Evolutionary conservation across 305 asterid species (phyloP), one percentile per base, ranked within the genome.

Genomic region (Ilex paraguariensis): DNA sequence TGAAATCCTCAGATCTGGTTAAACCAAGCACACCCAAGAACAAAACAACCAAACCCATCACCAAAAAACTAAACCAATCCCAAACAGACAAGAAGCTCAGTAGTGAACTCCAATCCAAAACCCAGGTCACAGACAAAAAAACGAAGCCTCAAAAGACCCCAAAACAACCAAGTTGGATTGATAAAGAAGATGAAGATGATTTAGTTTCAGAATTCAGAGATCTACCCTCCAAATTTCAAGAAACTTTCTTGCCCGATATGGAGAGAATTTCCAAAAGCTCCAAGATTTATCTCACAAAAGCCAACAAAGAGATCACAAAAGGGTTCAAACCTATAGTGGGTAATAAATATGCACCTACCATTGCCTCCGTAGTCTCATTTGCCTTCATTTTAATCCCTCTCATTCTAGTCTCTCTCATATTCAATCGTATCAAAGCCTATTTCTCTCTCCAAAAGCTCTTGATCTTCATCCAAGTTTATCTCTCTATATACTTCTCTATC

Each of bases 291-390:
- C 74, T 83, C 66, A 82, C 73, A 7, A 74, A 36, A 63, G 88
- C 88, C 81, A 91, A 88, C 81, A 88, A 85, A 66, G 88, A 87
- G 57, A 82, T 91, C 69, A 81, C 95, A 0, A 79, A 57, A 57
- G 90, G 87, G 11, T 82, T 88, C 77, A 88, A 91, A 61, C 95
- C 98, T 28, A 76, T 80, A 48, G 92, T 91, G 1, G 97, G 98
- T 54, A 79, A 77, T 75, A 85, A 85, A 64, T 91, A 91, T 55
- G 98, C 98, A 7, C 59, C 95, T 50, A 77, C 79, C 1, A 77
- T 83, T 9, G 95, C 95, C 7, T 82, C 98, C 0, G 14, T 82
- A 11, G 75, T 75, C 63, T 87, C 93, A 0, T 75, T 89, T 30
- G 88, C 93, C 6, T 85, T 87, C 87, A 74, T 91, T n/a, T 8